Conservation (phyloP, 2,329 filamentous ascomycete species). For the Raffaelea deltoideospora region DNA sequence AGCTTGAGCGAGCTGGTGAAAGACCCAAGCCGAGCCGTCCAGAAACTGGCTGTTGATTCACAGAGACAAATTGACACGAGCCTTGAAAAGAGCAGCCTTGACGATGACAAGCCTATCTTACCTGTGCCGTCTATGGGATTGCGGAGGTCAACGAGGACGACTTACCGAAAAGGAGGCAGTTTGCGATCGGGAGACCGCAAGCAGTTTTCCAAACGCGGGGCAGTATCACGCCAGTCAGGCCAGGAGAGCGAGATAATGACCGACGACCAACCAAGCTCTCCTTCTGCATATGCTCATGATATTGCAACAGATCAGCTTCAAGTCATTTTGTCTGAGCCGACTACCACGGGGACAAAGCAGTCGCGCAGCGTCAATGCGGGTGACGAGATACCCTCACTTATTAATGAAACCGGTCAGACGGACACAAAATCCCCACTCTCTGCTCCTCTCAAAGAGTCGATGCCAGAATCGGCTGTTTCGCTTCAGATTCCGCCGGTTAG, state of each 20-base stretch:
- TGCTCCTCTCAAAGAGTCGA: no score
- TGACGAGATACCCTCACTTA: no score
- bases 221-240: conserved; percentile 45
- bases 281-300: no score
- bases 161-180: conserved; percentile 75
- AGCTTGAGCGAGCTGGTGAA: conserved; percentile 70
- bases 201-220: conserved; percentile 58
- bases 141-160: conserved; percentile 80
- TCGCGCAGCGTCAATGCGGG: no score
- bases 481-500: not conserved
- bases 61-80: conserved; percentile 26
- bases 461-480: no score
- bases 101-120: conserved; percentile 74
- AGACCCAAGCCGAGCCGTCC: conserved; percentile 57
- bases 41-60: conserved; percentile 48
- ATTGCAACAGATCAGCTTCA: no score
- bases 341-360: no score
- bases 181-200: conserved; percentile 62
- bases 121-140: conserved; percentile 63
- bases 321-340: no score
- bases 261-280: no score
- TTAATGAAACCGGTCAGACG: no score
- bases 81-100: conserved; percentile 22
- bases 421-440: no score
- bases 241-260: conserved; percentile 35